phyloP scores from a whole-genome alignment of 139 green algal species.

The Zygnema circumcarinatum region DNA sequence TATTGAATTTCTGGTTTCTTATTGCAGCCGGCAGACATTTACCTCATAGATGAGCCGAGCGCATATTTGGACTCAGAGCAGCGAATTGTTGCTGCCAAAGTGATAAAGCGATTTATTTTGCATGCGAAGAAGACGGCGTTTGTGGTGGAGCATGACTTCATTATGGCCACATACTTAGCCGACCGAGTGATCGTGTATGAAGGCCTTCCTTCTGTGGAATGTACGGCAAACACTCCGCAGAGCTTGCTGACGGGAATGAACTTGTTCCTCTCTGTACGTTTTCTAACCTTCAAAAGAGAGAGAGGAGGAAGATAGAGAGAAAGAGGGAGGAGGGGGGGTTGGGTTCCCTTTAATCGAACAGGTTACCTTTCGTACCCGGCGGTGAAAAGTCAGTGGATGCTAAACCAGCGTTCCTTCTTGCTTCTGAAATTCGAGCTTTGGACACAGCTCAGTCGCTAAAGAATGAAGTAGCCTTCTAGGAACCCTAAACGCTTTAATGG shows the following conservation, averaged over 20 bases:
- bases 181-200: conserved; percentile 98
- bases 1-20: no score
- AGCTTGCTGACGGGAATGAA: conserved; percentile 78
- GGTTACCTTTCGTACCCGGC: no score
- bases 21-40: conserved; percentile 93
- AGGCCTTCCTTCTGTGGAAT: conserved; percentile 80
- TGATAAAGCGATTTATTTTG: conserved; percentile 99
- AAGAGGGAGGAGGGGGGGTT: no score
- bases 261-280: conserved; percentile 57
- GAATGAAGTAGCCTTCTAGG: no score
- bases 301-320: no score
- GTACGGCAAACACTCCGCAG: conserved; percentile 81
- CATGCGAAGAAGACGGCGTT: conserved; percentile 99
- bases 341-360: no score
- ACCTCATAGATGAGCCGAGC: conserved; percentile 98
- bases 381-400: no score
- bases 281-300: no score
- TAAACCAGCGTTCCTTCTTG: neutral
- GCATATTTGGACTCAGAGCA: conserved; percentile 99
- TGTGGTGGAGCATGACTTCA: conserved; percentile 99
- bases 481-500: no score
- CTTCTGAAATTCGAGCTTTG: no score
- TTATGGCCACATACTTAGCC: conserved; percentile 99
- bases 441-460: no score
- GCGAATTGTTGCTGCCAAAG: conserved; percentile 96